Base-by-base conservation (phyloP, 2,329 filamentous ascomycete genomes). In the Calonectria crousiana region DNA sequence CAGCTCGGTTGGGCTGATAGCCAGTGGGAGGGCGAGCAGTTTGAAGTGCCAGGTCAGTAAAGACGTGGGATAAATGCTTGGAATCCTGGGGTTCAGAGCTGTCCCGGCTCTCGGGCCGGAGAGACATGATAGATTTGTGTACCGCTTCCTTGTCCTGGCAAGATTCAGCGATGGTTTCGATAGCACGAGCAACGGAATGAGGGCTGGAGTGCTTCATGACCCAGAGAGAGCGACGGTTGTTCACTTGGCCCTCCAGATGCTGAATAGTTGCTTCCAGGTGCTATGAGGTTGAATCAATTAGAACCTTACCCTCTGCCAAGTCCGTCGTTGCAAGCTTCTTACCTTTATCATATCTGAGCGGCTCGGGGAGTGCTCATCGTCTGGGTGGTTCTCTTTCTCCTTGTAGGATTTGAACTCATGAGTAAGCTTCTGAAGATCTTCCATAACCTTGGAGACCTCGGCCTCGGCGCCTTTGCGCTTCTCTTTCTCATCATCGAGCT, bases 161-260 rank as follows among this genome's bases (percentile, higher is more conserved):
- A 0, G 81, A 81, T 13, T 80, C 80, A 1, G 82, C 74, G 30
- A 83, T 78, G 8, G 79, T 83, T 71, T 84, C 82, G 23, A 85
- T 82, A 51, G 82, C 83, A 10, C 80, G 81, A 10, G 80, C 79
- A 36, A 84, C 77, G 1, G 79, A 80, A 28, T 81, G 74, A 30
- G 83, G 79, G 66, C 81, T 81, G 1, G 83, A 75, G 67, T 84
- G 82, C 72, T 83, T 84, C 78, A 82, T 82, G 72, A 83, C 74
- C 84, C 84, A 85, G 60, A 85, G 80, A 8, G 82, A 81, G 60
- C 81, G 84, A 6, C 83, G 80, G 53, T 81, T 82, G 73, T 84
- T 85, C 74, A 84, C 79, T 68, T 86, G 84, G 32, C 82, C 83
- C 74, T 85, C 83, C 8, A 86, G 78, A 34, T 84, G 79, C 56